Evolutionary conservation across 1,139 yeast genomes (phyloP).

Genomic region (Yamadazyma membranifaciens): DNA sequence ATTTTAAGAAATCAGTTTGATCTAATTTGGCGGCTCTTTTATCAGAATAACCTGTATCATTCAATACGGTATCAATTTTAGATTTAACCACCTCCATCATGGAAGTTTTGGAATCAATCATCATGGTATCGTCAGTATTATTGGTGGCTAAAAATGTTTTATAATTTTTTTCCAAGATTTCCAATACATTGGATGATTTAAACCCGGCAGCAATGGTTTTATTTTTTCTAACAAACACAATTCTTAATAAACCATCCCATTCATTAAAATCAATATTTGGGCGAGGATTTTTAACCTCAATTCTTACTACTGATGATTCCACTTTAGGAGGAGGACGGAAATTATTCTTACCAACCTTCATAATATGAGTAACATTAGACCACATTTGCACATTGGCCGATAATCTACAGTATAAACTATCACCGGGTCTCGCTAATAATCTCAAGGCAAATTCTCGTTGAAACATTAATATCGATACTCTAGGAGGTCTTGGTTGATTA

Average conservation of each 20-base stretch:
- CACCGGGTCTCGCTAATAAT: constrained; percentile 93
- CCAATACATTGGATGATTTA: constrained; percentile 78
- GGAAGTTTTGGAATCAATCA: constrained; percentile 47
- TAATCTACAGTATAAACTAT: constrained; percentile 82
- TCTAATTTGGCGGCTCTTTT: constrained; percentile 93
- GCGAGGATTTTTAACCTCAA: constrained; percentile 87
- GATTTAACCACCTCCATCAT: constrained; percentile 50
- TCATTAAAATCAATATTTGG: constrained; percentile 91
- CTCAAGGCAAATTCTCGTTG: constrained; percentile 96
- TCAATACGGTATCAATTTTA: constrained; percentile 64
- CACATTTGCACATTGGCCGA: constrained; percentile 99
- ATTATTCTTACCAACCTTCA: constrained; percentile 97
- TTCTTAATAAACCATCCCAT: constrained; percentile 94
- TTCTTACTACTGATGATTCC: constrained; percentile 92
- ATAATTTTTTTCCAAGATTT: constrained; percentile 85
- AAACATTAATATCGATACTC: constrained; percentile 95
- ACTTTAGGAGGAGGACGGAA: constrained; percentile 99
- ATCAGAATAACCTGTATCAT: constrained; percentile 76
- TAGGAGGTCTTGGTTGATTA: constrained; percentile 90
- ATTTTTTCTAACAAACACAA: constrained; percentile 89
- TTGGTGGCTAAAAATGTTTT: constrained; percentile 69
- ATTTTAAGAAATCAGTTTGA: constrained; percentile 86
- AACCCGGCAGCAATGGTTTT: constrained; percentile 93
- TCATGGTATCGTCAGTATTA: constrained; percentile 54
- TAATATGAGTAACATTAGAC: constrained; percentile 96